Conservation (phyloP, 768 basidiomycete genomes). For the Mycena venus region DNA sequence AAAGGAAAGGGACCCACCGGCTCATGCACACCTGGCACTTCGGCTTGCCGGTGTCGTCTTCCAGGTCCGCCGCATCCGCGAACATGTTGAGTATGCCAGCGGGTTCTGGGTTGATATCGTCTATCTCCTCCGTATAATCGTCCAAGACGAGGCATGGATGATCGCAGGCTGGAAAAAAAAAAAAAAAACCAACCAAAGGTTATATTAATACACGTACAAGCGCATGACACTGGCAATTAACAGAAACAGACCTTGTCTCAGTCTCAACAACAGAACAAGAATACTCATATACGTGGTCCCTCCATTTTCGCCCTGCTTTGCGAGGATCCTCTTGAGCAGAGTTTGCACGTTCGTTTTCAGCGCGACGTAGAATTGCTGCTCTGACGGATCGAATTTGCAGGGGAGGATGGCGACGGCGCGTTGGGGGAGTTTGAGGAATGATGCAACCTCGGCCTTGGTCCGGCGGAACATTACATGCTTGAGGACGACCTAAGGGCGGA, state of each 20-base stretch:
- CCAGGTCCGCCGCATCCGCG: slow-evolving; percentile 66
- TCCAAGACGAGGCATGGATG: slow-evolving; percentile 87
- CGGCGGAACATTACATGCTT: slow-evolving; percentile 92
- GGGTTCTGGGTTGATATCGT: slow-evolving; percentile 76
- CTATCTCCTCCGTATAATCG: slow-evolving; percentile 77
- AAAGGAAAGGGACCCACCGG: not conserved
- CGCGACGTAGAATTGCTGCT: slow-evolving; percentile 83
- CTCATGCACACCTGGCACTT: slow-evolving; percentile 42
- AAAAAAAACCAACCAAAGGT: not conserved
- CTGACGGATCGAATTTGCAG: slow-evolving; percentile 83
- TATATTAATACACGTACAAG: not conserved
- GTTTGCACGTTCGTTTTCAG: slow-evolving; percentile 75
- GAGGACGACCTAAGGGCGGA: slow-evolving; percentile 65
- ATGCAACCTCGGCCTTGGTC: slow-evolving; percentile 78
- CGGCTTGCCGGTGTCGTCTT: slow-evolving; percentile 81
- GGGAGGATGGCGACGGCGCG: slow-evolving; percentile 78
- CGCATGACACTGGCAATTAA: not conserved
- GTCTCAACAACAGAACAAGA: slow-evolving; percentile 78
- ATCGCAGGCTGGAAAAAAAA: slow-evolving; percentile 85
- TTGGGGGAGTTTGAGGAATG: slow-evolving; percentile 82
- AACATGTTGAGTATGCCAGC: slow-evolving; percentile 52
- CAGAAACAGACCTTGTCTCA: slow-evolving; percentile 83
- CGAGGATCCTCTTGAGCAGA: slow-evolving; percentile 76
- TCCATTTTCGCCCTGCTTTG: slow-evolving; percentile 47
- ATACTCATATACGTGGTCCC: slow-evolving; percentile 77